A percentile compares a stretch with the other conserved stretches of the same genome.
phyloP scores from a whole-genome alignment of 768 basidiomycete species.

The Lactifluus subvellereus region DNA sequence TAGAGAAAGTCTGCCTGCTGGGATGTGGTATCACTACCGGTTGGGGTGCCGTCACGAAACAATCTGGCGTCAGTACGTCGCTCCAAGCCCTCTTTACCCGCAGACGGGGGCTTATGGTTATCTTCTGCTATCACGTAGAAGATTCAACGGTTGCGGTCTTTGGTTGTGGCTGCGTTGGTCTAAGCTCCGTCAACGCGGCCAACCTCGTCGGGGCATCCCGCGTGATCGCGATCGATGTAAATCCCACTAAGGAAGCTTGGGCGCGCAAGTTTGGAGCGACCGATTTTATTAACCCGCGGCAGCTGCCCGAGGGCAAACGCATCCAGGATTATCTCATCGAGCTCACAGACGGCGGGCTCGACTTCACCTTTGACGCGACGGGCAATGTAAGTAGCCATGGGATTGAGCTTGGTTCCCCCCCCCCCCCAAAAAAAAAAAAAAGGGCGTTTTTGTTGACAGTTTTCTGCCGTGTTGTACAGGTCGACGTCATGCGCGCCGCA shows the following conservation, averaged over 20 bases:
- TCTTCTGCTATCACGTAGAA: constrained; percentile 39
- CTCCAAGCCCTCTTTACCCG: neutral
- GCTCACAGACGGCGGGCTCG: constrained; percentile 93
- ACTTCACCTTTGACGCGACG: constrained; percentile 96
- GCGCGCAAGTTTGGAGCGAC: constrained; percentile 91
- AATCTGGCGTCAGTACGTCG: constrained; percentile 70
- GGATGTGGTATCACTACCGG: constrained; percentile 98
- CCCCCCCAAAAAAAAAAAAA: neutral
- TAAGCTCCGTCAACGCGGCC: constrained; percentile 85
- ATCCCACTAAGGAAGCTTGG: constrained; percentile 80
- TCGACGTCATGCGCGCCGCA: constrained; percentile 89
- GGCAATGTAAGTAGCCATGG: constrained; percentile 56
- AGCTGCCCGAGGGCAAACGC: constrained; percentile 68
- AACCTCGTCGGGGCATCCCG: constrained; percentile 72
- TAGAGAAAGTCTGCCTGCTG: constrained; percentile 95
- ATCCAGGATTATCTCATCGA: constrained; percentile 89
- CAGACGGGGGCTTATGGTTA: neutral
- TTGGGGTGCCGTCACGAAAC: constrained; percentile 93
- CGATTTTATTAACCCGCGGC: constrained; percentile 83
- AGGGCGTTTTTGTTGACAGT: constrained; percentile 15
- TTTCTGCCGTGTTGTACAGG: constrained; percentile 36
- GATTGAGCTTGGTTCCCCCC: constrained; percentile 31
- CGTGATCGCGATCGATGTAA: constrained; percentile 90
- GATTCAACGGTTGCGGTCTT: constrained; percentile 90
- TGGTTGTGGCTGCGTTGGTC: constrained; percentile 93